A percentile compares a stretch with the other conserved stretches of the same genome.
Evolutionary conservation across 352 stramenopile genomes (phyloP).

Genomic region (Globisporangium camurandrum): DNA sequence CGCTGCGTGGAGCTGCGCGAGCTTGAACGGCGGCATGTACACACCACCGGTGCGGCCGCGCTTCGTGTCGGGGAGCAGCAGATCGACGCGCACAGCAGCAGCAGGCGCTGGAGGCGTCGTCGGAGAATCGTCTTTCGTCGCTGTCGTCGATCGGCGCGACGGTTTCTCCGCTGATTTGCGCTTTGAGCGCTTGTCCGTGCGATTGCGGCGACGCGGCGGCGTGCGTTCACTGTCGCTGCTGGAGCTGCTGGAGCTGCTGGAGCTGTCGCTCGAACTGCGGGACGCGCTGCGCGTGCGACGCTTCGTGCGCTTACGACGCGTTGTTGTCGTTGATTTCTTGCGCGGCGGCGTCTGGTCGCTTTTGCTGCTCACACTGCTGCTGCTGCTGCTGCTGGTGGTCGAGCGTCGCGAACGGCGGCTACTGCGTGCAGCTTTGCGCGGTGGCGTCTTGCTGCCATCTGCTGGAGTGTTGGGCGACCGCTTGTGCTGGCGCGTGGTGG

Average conservation of each 20-base stretch:
- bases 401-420: constrained; percentile 7
- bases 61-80: constrained; percentile 31
- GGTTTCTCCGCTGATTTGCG: no score
- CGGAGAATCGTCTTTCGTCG: no score
- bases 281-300: constrained; percentile 2
- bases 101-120: no score
- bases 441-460: no score
- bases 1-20: constrained; percentile 56
- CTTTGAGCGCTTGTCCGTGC: no score
- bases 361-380: constrained; percentile 4
- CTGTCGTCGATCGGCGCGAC: neutral
- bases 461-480: constrained; percentile 23
- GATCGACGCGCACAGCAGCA: constrained; percentile 17
- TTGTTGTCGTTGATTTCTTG: no score
- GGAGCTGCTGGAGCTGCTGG: no score
- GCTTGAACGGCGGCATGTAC: constrained; percentile 91
- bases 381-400: constrained; percentile 5
- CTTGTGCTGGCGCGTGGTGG: neutral
- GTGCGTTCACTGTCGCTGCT: neutral
- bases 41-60: constrained; percentile 81
- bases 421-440: constrained; percentile 9
- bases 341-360: constrained; percentile 18
- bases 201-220: no score
- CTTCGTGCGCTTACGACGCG: no score
- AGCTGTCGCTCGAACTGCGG: no score